Conservation (phyloP, 495 filamentous ascomycete species). For the Patellaria atrata region DNA sequence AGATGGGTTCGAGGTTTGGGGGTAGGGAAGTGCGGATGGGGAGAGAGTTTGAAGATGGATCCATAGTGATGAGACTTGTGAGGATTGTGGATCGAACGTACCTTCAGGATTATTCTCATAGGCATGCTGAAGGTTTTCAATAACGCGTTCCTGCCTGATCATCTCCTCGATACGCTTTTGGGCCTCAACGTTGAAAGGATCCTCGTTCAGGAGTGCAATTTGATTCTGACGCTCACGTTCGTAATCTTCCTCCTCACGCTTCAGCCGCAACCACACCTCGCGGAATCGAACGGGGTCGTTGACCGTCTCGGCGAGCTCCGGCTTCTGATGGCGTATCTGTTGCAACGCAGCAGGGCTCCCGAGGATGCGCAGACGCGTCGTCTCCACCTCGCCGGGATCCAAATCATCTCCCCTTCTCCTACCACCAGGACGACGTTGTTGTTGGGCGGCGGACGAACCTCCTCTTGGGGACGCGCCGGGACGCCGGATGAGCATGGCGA, state of each 20-base stretch:
- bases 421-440: background rate
- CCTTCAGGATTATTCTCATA: constrained; percentile 96
- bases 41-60: background rate
- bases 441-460: constrained; percentile 16
- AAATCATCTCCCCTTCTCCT: constrained; percentile 4
- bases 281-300: constrained; percentile 65
- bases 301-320: constrained; percentile 62
- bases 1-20: too few species aligned
- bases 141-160: constrained; percentile 83
- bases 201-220: constrained; percentile 67
- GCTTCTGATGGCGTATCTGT: constrained; percentile 52
- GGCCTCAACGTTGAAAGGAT: constrained; percentile 81
- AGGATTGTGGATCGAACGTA: constrained; percentile 28
- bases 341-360: constrained; percentile 58
- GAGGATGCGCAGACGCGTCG: constrained; percentile 64
- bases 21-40: background rate
- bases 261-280: constrained; percentile 47
- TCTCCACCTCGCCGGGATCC: constrained; percentile 53
- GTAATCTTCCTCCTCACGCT: constrained; percentile 50
- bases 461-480: constrained; percentile 17
- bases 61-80: background rate
- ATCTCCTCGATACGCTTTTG: constrained; percentile 93
- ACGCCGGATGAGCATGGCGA: constrained; percentile 56
- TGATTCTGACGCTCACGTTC: constrained; percentile 66
- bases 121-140: constrained; percentile 86